Base-by-base conservation (phyloP, 768 basidiomycete species). In the Aureoboletus auriporus region DNA sequence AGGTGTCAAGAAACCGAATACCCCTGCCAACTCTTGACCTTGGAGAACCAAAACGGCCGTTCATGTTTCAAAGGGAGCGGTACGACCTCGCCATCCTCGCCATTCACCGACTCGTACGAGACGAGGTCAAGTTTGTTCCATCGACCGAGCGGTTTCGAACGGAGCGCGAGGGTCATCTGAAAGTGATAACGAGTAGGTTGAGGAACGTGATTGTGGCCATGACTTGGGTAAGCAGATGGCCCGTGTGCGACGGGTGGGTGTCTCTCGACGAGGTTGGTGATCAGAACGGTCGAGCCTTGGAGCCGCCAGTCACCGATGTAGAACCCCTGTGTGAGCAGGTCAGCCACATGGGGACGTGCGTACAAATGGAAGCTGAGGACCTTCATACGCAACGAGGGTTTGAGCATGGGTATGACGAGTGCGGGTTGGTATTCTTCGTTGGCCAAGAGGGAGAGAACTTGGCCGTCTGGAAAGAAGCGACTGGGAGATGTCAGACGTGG, bases 31-130 rank as follows among this genome's bases (percentile, higher is more conserved):
- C 86, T 91, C 62, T 77, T 76, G 56, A 93, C 89, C 67, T 88
- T 93, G 36, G 91, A 93, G 69, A 96, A 96, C 84, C 88, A 93
- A 65, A 90, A 95, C n/a, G 91, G 81, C 46, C 89, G 76, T 63
- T 93, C 90, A 55, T 93, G 82, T 61, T 89, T 90, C 56, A 93
- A 68, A 9, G 80, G 72, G 27, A 95, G 70, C 14, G 84, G 81
- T 9, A 77, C 63, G 11, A 76, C 71, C 61, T 93, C 91, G 3
- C 89, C 91, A 14, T 77, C 86, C 50, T 78, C 80, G n/a, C 88
- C 57, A 48, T 86, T 79, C 5, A 94, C 79, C 0, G 86, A 86
- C 45, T 85, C 77, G 64, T 95, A 95, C 10, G 75, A 73, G 39
- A 72, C 61, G 17, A 94, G 76, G 45, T 89, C 82, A 51, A 95